Evolutionary conservation across 768 basidiomycete species (phyloP).

Genomic region (Naematelia aurantialba): DNA sequence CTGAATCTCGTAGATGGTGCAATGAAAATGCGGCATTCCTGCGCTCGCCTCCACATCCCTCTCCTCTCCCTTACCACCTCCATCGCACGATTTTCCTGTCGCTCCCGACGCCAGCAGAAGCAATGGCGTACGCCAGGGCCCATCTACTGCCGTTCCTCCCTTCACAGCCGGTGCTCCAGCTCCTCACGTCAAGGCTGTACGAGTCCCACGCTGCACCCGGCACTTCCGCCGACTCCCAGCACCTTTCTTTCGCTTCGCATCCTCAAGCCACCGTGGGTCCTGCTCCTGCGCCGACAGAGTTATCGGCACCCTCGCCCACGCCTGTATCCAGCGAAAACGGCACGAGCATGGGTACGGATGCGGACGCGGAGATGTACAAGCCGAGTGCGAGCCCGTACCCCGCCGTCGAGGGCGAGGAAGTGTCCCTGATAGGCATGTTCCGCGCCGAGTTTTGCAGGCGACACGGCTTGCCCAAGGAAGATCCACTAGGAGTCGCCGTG

Average conservation of each 20-base stretch:
- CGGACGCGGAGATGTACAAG: slow-evolving; percentile 1
- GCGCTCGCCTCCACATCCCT: slow-evolving; percentile 59
- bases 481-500: slow-evolving; percentile 80
- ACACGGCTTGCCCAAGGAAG: slow-evolving; percentile 81
- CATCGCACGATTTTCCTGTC: slow-evolving; percentile 87
- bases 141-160: slow-evolving; percentile 64
- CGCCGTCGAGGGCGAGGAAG: neutral
- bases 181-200: slow-evolving; percentile 39
- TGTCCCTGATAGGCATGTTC: slow-evolving; percentile 67
- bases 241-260: too few species aligned
- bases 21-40: slow-evolving; percentile 64
- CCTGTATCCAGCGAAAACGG: too few species aligned
- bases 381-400: neutral
- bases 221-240: neutral
- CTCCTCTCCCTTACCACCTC: slow-evolving; percentile 81
- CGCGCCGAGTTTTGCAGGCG: slow-evolving; percentile 83
- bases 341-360: slow-evolving; percentile 32
- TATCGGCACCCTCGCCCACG: too few species aligned
- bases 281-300: too few species aligned
- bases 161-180: slow-evolving; percentile 36
- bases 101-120: slow-evolving; percentile 58
- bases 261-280: too few species aligned
- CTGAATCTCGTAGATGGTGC: slow-evolving; percentile 75
- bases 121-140: slow-evolving; percentile 70
- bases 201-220: slow-evolving; percentile 63